Evolutionary conservation across 306 rosid species (phyloP).

Genomic region (Dalbergia cochinchinensis): DNA sequence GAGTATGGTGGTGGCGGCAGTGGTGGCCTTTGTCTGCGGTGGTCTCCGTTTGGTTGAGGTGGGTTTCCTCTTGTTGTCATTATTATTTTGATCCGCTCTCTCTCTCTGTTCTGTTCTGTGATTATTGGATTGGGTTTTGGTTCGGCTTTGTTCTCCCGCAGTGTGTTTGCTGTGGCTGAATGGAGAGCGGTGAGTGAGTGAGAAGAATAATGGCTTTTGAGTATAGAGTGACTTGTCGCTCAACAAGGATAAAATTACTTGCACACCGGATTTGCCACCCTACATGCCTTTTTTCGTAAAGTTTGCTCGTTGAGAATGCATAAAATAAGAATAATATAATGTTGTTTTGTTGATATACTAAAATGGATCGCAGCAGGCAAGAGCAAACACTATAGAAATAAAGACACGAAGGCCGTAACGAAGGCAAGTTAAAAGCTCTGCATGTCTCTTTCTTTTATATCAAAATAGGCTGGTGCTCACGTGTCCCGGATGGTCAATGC

Average conservation of each 20-base stretch:
- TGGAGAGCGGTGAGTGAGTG: background rate
- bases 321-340: no score
- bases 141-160: background rate
- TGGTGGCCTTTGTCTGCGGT: background rate
- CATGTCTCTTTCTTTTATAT: no score
- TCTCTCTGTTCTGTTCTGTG: background rate
- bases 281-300: background rate
- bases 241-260: background rate
- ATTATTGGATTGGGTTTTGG: background rate
- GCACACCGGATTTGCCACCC: background rate
- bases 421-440: no score
- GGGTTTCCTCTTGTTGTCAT: constrained; percentile 27
- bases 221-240: background rate
- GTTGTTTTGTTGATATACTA: no score
- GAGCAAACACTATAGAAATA: no score
- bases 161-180: background rate
- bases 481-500: no score
- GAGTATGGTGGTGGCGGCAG: constrained; percentile 23
- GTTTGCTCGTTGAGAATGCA: background rate
- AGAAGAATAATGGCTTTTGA: background rate
- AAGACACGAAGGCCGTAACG: no score
- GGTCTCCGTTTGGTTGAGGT: background rate
- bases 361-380: no score
- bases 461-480: no score
- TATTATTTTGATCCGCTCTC: background rate